Base-by-base conservation (phyloP, 2,329 filamentous ascomycete species). In the Bertia moriformis region DNA sequence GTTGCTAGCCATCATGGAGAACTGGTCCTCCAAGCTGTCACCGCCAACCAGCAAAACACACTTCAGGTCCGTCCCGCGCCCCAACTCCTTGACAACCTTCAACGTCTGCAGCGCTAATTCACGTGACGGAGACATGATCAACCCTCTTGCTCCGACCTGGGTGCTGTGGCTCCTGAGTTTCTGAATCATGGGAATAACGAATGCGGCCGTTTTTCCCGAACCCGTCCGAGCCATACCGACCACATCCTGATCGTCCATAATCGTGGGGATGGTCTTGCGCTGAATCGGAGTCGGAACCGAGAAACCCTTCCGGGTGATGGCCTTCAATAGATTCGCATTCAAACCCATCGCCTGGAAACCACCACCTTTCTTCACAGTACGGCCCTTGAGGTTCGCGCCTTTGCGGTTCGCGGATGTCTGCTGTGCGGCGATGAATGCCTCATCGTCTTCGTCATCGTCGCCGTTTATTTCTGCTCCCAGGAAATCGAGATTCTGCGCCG, bases 221-320 rank as follows among this genome's bases (percentile, higher is more conserved):
- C 91, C 91, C n/a, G 93, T 98, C 47, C 93, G 73, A 4, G 91
- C 91, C 91, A 98, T 98, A 47, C 88, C 93, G 18, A 98, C 89
- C n/a, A 96, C 84, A 69, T 98, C 91, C 60, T 87, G 84, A 40
- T 82, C 75, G 44, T 93, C 83, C 49, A 96, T 67, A 40, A 98
- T 77, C 40, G 96, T 67, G 3, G 91, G 93, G 37, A 98, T 94
- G 2, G 91, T 85, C 61, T 96, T 96, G 48, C 91, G 77, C 64
- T 98, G 91, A 58, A 98, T 98, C 0, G 91, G 91, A 0, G 91
- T 98, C 3, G 93, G 93, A 2, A 96, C 85, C 1, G 83, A 86
- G 60, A 95, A 98, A 14, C 91, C 93, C 62, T 96, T 98, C 49
- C 84, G 74, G 12, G 83, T 74, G 46, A 98, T 96, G 2, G 91